Base-by-base conservation (phyloP, 768 basidiomycete genomes). In the Termitomyces sp. region DNA sequence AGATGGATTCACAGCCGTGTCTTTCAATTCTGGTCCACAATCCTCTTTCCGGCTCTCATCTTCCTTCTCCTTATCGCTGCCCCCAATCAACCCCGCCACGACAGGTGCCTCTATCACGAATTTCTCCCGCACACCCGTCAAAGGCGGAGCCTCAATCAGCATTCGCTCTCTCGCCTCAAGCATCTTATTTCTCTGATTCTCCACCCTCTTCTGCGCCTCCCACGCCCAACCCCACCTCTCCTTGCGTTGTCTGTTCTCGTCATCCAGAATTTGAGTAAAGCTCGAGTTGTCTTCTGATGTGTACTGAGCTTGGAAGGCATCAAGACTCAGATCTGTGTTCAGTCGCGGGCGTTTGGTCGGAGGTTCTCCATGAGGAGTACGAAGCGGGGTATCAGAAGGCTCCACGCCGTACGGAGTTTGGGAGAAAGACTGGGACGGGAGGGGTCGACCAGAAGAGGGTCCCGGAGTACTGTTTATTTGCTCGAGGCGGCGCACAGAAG, bases 271-370 rank as follows among this genome's bases (percentile, higher is more conserved):
- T 60, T 91, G 79, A 9, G 94, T 92, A 68, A 99, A 98, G 58
- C 94, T 97, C 5, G 95, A 85, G 69, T 99, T 99, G 71, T 99
- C 97, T 67, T 98, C 94, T 0, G 94, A 97, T 1, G 97, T 98
- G 68, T 92, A 97, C 42, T 81, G 81, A 0, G 91, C 83, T 68
- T 98, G 97, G 69, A 98, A 99, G 16, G 75, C 74, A 68, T 98
- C 94, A 17, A 98, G 79, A 54, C 81, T 85, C 66, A 93, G 72
- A 57, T 76, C 68, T 3, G 75, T 73, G 62, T 91, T 80, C 63
- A 81, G 85, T 55, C 80, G 81, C 32, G 77, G 65, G 55, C 84
- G 79, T 72, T 92, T 86, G 59, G 68, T 59, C 2, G 77, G 68
- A 25, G 79, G 75, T 61, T 80, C 79, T 7, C 70, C 72, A 3